These are phyloP conservation scores for Bretschneidera sinensis DNA, from an alignment of 345 rosid genomes.

Conservation along the genomic window DNA sequence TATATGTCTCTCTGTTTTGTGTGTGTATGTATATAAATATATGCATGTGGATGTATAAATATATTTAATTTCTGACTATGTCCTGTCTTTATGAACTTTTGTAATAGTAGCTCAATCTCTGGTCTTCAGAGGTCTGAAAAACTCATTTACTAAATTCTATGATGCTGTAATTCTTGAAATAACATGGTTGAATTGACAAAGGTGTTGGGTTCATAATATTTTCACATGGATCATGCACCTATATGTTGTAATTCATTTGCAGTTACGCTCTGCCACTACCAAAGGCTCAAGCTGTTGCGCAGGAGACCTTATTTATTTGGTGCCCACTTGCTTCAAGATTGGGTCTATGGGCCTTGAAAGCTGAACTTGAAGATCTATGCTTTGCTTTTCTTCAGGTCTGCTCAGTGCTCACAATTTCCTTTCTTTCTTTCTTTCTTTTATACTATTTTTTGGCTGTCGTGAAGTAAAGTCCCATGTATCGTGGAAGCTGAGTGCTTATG, in stretches of 20 bases:
- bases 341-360: slow-evolving; percentile 75
- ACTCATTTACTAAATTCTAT: background rate
- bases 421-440: background rate
- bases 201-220: slow-evolving; percentile 1
- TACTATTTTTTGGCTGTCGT: too few species aligned
- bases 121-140: slow-evolving; percentile 3
- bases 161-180: slow-evolving; percentile 4
- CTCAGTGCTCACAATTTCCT: too few species aligned
- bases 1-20: slow-evolving; percentile 2
- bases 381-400: slow-evolving; percentile 78
- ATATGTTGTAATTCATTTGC: slow-evolving; percentile 17
- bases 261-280: slow-evolving; percentile 55
- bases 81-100: too few species aligned
- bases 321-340: slow-evolving; percentile 77
- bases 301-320: slow-evolving; percentile 68
- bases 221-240: slow-evolving; percentile 1
- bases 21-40: background rate
- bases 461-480: too few species aligned
- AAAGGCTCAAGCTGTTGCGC: slow-evolving; percentile 75
- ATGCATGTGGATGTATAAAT: too few species aligned
- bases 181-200: background rate
- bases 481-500: slow-evolving; percentile 11
- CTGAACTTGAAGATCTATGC: slow-evolving; percentile 69
- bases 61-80: too few species aligned
- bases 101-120: too few species aligned